Evolutionary conservation across 768 basidiomycete species (phyloP).

Genomic region (Termitomyces sp.): DNA sequence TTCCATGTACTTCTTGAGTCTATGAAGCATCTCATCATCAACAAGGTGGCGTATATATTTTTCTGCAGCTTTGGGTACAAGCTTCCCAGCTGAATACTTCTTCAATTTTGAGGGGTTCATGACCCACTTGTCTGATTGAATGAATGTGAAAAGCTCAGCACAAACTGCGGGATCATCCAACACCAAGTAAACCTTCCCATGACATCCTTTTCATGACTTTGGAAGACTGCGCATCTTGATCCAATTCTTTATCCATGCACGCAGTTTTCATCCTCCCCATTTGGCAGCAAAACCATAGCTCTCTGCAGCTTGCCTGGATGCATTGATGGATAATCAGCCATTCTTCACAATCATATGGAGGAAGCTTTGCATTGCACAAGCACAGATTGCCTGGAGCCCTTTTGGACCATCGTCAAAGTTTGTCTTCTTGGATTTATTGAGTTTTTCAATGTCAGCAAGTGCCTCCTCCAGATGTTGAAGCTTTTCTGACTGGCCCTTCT

Average conservation of each 20-base stretch:
- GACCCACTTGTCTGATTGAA: slow-evolving; percentile 35
- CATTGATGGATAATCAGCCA: slow-evolving; percentile 12
- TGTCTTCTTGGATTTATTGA: slow-evolving; percentile 15
- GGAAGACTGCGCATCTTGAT: slow-evolving; percentile 20
- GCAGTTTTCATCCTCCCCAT: slow-evolving; percentile 2
- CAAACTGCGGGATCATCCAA: slow-evolving; percentile 25
- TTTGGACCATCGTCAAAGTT: slow-evolving; percentile 12
- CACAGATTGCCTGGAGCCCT: slow-evolving; percentile 23
- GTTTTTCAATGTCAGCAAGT: slow-evolving; percentile 14
- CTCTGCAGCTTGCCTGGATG: slow-evolving; percentile 24
- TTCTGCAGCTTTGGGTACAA: slow-evolving; percentile 23
- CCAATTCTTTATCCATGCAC: slow-evolving; percentile 20
- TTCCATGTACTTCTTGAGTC: background rate
- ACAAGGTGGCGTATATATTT: background rate
- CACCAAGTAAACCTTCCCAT: slow-evolving; percentile 28
- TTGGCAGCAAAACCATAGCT: slow-evolving; percentile 18
- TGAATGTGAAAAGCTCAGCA: slow-evolving; percentile 27
- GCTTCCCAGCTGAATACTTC: slow-evolving; percentile 22
- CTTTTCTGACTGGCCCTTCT: background rate
- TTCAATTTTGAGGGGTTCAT: slow-evolving; percentile 33
- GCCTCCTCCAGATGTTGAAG: background rate
- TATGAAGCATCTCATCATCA: background rate
- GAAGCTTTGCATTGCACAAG: slow-evolving; percentile 22
- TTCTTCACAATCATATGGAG: slow-evolving; percentile 19
- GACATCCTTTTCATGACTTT: slow-evolving; percentile 23